Evolutionary conservation across 2,329 filamentous ascomycete species (phyloP), one percentile per base, ranked within the genome.

Genomic region (Cladosporium sphaerospermum): DNA sequence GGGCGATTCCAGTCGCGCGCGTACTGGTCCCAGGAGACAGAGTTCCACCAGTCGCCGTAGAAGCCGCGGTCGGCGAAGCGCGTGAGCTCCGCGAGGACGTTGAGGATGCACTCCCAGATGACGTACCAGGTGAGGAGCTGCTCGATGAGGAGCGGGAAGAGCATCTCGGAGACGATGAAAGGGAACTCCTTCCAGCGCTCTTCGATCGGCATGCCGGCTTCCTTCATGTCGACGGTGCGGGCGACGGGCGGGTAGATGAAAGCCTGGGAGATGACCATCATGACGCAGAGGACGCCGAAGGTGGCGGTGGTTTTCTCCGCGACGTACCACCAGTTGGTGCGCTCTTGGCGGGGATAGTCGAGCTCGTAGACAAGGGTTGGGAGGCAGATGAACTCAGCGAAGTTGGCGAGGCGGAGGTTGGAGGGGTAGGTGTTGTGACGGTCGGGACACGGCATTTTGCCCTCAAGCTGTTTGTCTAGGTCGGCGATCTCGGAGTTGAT

Each of bases 1-100:
- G 87, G 86, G n/a, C 82, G 73, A 65, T 91, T 91, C 88, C 88
- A 91, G 65, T 89, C 85, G 37, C 87, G 77, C 3, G 87, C 86
- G 62, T 88, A 92, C 64, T 89, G 84, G 62, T 90, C 86, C 80
- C 84, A 89, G 0, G 73, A 73, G 13, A 77, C 68, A n/a, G 64
- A 66, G 57, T 78, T 77, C 78, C 77, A 78, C 76, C 76, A 76
- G 59, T 74, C 71, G 56, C 75, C 71, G 56, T 75, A 74, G 68
- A 90, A 90, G 56, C 82, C 84, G 44, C 87, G 80, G 65, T 91
- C 88, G 4, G 87, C 86, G 66, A 91, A 92, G 57, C 77, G 76
- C 0, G 86, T 90, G 52, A 91, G 67, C 68, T 92, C 88, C 3
- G 86, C 88, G 18, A 91, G 74, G 11, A 88, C 79, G 66, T 91